Conservation (phyloP, 345 rosid species). For the Erucastrum elatum region DNA sequence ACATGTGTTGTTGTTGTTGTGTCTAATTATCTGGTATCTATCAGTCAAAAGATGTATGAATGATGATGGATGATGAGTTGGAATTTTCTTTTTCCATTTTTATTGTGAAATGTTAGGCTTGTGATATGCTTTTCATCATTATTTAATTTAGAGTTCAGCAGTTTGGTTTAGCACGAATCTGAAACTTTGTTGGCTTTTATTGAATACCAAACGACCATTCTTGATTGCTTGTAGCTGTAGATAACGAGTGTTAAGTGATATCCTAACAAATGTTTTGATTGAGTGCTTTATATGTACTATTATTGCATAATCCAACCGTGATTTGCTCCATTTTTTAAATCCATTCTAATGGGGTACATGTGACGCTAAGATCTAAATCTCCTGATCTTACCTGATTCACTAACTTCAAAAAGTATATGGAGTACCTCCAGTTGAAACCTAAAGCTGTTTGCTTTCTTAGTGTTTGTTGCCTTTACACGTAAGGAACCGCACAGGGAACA, state of each 20-base stretch:
- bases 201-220: conserved; percentile 21
- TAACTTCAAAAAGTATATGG: conserved; percentile 22
- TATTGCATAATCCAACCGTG: conserved; percentile 30
- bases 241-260: conserved; percentile 11
- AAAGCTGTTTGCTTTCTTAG: conserved; percentile 37
- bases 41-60: background rate
- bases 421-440: conserved; percentile 36
- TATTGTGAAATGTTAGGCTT: background rate
- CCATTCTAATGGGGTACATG: conserved; percentile 33
- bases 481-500: conserved; percentile 36
- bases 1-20: background rate
- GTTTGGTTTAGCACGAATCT: conserved; percentile 27
- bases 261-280: conserved; percentile 14
- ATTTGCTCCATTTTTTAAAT: conserved; percentile 31
- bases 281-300: conserved; percentile 19
- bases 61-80: background rate
- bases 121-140: background rate
- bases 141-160: background rate
- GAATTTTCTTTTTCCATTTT: background rate
- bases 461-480: conserved; percentile 40
- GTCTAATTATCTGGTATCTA: background rate
- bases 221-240: conserved; percentile 30
- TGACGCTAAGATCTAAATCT: conserved; percentile 26
- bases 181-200: conserved; percentile 33
- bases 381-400: conserved; percentile 37